Evolutionary conservation across 2,329 filamentous ascomycete species (phyloP).

Genomic region (Colletotrichum godetiae): DNA sequence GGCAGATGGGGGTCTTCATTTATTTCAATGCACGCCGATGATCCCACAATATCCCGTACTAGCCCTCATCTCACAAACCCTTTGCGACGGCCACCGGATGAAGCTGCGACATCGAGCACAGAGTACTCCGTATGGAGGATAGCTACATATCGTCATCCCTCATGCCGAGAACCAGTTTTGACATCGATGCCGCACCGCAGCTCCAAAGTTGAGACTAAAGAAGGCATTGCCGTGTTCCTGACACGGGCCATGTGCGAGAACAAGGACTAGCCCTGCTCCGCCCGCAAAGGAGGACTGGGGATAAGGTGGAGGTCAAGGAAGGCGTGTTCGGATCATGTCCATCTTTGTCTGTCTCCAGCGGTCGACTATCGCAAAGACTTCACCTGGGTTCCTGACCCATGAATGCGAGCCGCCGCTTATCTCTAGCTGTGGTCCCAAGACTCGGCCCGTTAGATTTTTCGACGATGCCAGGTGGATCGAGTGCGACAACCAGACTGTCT

Average conservation of each 20-base stretch:
- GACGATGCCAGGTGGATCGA: not conserved
- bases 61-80: conserved; percentile 13
- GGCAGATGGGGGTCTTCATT: not conserved
- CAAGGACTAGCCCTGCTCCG: conserved; percentile 24
- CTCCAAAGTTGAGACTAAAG: not conserved
- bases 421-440: not conserved
- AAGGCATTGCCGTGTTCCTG: not conserved
- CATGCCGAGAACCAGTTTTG: not conserved
- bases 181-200: conserved; percentile 5
- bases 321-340: not conserved
- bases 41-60: conserved; percentile 1
- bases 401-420: not conserved
- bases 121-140: not conserved
- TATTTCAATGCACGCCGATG: not conserved
- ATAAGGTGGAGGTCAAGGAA: not conserved
- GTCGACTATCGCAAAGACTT: not conserved
- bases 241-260: conserved; percentile 26
- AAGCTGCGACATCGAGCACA: not conserved
- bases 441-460: not conserved
- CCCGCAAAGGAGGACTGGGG: conserved; percentile 11
- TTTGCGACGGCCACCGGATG: not conserved
- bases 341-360: not conserved
- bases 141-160: not conserved
- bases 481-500: not conserved
- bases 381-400: not conserved